phyloP scores from a whole-genome alignment of 257 asterid species.

The Solanum sejunctum region DNA sequence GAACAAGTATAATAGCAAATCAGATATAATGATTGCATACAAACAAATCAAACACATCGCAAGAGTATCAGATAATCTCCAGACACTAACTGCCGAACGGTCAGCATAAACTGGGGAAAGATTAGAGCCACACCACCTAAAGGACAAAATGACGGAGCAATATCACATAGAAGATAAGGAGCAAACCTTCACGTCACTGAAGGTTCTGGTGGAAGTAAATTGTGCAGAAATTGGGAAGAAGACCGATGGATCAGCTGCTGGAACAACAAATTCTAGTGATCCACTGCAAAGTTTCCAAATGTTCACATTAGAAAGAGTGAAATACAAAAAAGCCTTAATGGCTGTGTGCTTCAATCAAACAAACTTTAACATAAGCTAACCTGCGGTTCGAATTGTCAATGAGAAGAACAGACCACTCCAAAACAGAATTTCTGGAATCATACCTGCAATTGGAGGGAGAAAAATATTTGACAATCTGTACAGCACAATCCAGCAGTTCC shows the following conservation, averaged over 20 bases:
- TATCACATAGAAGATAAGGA: background rate
- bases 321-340: background rate
- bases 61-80: background rate
- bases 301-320: constrained; percentile 6
- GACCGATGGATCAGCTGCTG: constrained; percentile 56
- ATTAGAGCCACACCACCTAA: background rate
- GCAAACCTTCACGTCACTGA: constrained; percentile 70
- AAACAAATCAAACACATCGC: background rate
- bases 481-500: background rate
- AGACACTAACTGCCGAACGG: background rate
- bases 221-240: constrained; percentile 81
- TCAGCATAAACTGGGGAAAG: background rate
- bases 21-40: background rate
- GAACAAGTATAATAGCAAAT: background rate
- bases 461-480: background rate
- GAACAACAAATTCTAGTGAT: constrained; percentile 78
- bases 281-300: constrained; percentile 56
- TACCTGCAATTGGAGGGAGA: constrained; percentile 33
- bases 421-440: constrained; percentile 64
- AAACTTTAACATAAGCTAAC: constrained; percentile 25
- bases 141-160: background rate
- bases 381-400: constrained; percentile 89
- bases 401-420: constrained; percentile 88
- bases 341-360: background rate
- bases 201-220: constrained; percentile 63